phyloP scores from a whole-genome alignment of 2,329 filamentous ascomycete genomes.

The Pestalotiopsis sp. region DNA sequence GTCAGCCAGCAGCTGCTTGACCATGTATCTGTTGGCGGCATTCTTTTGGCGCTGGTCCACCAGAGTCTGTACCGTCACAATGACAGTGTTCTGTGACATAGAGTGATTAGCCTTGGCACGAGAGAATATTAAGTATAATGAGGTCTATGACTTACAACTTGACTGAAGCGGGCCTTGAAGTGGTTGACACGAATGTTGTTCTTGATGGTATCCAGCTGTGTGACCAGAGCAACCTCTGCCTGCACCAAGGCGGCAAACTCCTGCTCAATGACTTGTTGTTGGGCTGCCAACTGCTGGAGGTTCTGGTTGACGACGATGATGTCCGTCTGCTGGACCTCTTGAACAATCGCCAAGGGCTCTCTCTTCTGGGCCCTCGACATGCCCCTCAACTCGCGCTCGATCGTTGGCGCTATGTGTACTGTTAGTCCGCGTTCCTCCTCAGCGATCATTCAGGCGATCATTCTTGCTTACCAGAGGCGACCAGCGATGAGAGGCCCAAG shows the following conservation, averaged over 20 bases:
- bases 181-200: constrained; percentile 43
- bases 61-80: constrained; percentile 38
- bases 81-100: constrained; percentile 35
- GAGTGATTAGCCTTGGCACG: neutral
- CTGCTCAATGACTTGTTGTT: constrained; percentile 36
- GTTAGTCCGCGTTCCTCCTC: constrained; percentile 15
- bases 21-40: constrained; percentile 35
- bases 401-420: constrained; percentile 22
- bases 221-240: constrained; percentile 35
- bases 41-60: constrained; percentile 33
- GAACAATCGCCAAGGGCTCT: constrained; percentile 27
- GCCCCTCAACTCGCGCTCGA: constrained; percentile 24
- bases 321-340: constrained; percentile 35
- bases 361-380: constrained; percentile 25
- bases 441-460: neutral
- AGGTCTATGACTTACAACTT: constrained; percentile 31
- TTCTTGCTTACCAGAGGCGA: constrained; percentile 20
- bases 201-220: constrained; percentile 41
- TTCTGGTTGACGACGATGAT: constrained; percentile 38
- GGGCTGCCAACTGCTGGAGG: constrained; percentile 33
- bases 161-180: constrained; percentile 36
- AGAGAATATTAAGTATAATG: neutral
- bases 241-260: constrained; percentile 39
- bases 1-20: constrained; percentile 40
- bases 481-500: constrained; percentile 22